Percentiles rank a stretch among this genome's conserved stretches.
These are phyloP conservation scores for Grosmannia serpens DNA, from an alignment of 2,329 filamentous ascomycete genomes.

Conservation along the genomic window DNA sequence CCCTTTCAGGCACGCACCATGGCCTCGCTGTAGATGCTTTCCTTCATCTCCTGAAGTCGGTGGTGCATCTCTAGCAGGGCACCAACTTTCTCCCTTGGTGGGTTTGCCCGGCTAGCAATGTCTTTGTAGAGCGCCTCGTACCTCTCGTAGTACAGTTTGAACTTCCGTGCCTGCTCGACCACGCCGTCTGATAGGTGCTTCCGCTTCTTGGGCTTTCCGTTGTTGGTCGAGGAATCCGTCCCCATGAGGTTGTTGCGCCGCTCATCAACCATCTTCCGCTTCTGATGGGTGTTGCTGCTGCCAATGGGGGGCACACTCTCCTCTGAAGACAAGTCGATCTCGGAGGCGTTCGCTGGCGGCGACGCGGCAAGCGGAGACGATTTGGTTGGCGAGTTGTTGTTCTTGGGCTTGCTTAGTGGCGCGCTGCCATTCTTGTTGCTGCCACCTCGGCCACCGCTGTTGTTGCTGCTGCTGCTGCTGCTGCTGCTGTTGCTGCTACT, in stretches of 20 bases:
- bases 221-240: slow-evolving; percentile 14
- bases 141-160: slow-evolving; percentile 43
- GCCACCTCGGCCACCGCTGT: not conserved
- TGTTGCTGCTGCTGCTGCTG: slow-evolving; percentile 3
- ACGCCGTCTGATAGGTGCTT: slow-evolving; percentile 33
- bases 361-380: slow-evolving; percentile 56
- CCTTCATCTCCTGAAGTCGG: slow-evolving; percentile 44
- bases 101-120: slow-evolving; percentile 37
- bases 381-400: slow-evolving; percentile 43
- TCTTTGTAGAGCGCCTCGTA: slow-evolving; percentile 47
- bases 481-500: slow-evolving; percentile 5
- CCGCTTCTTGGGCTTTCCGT: slow-evolving; percentile 10
- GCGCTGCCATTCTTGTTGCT: not conserved
- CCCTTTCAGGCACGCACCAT: slow-evolving; percentile 4
- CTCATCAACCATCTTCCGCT: slow-evolving; percentile 27
- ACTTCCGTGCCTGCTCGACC: slow-evolving; percentile 40
- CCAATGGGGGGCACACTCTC: slow-evolving; percentile 16
- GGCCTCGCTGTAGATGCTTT: slow-evolving; percentile 40
- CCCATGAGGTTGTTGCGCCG: slow-evolving; percentile 8
- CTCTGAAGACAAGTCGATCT: slow-evolving; percentile 33
- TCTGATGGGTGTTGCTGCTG: slow-evolving; percentile 23
- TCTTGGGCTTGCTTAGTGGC: slow-evolving; percentile 29
- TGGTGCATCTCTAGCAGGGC: slow-evolving; percentile 43
- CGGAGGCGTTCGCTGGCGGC: slow-evolving; percentile 53
- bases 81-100: slow-evolving; percentile 37